A percentile compares a stretch with the other conserved stretches of the same genome.
phyloP scores from a whole-genome alignment of 345 rosid species.

The Microcos paniculata region DNA sequence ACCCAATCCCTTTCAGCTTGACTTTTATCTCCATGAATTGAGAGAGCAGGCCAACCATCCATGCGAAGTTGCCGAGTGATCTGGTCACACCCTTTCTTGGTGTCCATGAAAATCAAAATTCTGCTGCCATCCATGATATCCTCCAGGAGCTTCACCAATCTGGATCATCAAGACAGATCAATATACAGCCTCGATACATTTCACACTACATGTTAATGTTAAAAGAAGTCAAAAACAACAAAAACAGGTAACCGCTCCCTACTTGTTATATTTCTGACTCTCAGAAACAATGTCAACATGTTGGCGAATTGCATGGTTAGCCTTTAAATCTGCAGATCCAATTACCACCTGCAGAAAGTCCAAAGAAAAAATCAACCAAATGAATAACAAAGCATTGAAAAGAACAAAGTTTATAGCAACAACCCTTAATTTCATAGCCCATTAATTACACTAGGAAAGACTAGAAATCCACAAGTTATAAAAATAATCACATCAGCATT shows the following conservation, averaged over 20 bases:
- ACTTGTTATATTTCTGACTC: conserved; percentile 96
- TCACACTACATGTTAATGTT: conserved; percentile 2
- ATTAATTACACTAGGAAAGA: conserved; percentile 3
- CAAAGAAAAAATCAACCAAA: not conserved
- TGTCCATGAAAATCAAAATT: conserved; percentile 91
- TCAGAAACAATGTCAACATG: conserved; percentile 89
- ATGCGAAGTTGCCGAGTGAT: conserved; percentile 96
- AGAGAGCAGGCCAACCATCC: conserved; percentile 99
- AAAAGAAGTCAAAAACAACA: not conserved
- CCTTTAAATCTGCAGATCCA: conserved; percentile 91
- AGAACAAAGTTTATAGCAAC: conserved; percentile 8
- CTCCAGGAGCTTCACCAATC: conserved; percentile 93
- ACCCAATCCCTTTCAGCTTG: conserved; percentile 99
- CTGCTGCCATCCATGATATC: conserved; percentile 99
- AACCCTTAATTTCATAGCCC: not conserved
- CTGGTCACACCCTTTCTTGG: conserved; percentile 98
- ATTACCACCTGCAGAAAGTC: conserved; percentile 64
- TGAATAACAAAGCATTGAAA: conserved; percentile 14
- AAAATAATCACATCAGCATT: conserved; percentile 4
- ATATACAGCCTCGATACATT: not conserved
- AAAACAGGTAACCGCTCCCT: conserved; percentile 16
- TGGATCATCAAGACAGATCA: conserved; percentile 24
- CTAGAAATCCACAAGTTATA: not conserved
- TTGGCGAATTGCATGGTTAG: conserved; percentile 94
- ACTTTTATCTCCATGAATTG: conserved; percentile 99